A percentile compares a stretch with the other conserved stretches of the same genome.
Evolutionary conservation across 139 green algal species (phyloP).

Genomic region (Asterochloris sp.): DNA sequence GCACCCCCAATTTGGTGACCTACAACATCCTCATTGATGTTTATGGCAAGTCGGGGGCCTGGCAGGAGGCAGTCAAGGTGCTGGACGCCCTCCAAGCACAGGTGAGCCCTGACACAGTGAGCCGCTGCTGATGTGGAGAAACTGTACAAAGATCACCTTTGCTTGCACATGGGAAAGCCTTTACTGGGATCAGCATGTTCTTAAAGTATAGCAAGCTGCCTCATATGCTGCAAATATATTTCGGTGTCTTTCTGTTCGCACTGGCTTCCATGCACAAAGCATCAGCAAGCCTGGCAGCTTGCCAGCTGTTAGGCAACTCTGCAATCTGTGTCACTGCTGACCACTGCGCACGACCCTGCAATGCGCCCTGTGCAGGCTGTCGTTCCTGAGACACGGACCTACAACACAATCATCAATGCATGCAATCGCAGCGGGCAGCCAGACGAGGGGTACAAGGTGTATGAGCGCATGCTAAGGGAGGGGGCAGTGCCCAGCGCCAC

Average conservation of each 20-base stretch:
- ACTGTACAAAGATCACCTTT: too few relatives aligned
- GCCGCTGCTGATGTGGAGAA: too few relatives aligned
- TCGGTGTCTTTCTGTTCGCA: too few relatives aligned
- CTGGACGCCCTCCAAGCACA: conserved; percentile 31
- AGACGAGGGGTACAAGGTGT: conserved; percentile 60
- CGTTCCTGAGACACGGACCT: conserved; percentile 75
- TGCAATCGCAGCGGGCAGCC: conserved; percentile 47
- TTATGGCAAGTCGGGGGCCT: conserved; percentile 74
- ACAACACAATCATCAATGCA: conserved; percentile 74
- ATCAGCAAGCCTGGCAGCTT: too few relatives aligned
- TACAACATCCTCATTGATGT: conserved; percentile 78
- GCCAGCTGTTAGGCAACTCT: too few relatives aligned
- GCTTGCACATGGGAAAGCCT: too few relatives aligned
- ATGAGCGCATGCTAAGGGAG: conserved; percentile 71
- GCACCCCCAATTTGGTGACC: conserved; percentile 42
- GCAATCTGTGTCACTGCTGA: too few relatives aligned
- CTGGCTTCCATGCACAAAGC: too few relatives aligned
- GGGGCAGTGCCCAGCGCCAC: conserved; percentile 69
- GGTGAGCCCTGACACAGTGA: neutral
- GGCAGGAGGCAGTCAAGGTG: conserved; percentile 47
- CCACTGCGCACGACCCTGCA: too few relatives aligned
- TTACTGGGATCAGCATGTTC: too few relatives aligned
- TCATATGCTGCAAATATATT: too few relatives aligned
- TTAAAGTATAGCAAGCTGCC: too few relatives aligned
- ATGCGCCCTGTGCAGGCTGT: conserved; percentile 45